phyloP scores from a whole-genome alignment of 2,329 filamentous ascomycete species.

The Ophiostoma sp. region DNA sequence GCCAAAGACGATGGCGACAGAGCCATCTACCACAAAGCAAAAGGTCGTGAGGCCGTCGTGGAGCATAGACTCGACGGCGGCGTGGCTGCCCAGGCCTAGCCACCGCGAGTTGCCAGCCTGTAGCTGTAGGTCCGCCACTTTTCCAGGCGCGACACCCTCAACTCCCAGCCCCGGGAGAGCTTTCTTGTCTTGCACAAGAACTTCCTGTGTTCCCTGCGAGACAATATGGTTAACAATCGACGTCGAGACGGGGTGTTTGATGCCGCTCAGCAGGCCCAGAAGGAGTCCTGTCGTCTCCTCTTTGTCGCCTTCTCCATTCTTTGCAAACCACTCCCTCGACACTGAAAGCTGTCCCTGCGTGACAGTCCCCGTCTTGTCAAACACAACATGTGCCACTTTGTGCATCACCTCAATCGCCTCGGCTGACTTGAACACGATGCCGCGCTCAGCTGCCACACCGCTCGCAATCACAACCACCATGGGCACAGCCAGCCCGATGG shows the following conservation, averaged over 20 bases:
- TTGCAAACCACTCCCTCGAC: neutral
- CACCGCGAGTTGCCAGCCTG: neutral
- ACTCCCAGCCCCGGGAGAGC: neutral
- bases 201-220: neutral
- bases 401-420: slow-evolving; percentile 56
- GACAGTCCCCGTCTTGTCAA: neutral
- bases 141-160: neutral
- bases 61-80: neutral
- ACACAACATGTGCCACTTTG: neutral
- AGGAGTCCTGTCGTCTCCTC: neutral
- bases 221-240: neutral
- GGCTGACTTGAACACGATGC: slow-evolving; percentile 65
- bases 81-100: neutral
- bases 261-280: neutral
- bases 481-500: slow-evolving; percentile 67
- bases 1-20: neutral
- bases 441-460: slow-evolving; percentile 58
- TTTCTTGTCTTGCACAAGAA: neutral
- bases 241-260: neutral
- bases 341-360: neutral
- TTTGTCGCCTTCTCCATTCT: neutral
- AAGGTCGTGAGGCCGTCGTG: neutral
- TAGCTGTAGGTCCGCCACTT: no score
- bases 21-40: neutral
- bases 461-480: slow-evolving; percentile 71